Evolutionary conservation across 768 basidiomycete genomes (phyloP).

Genomic region (Mycena chlorophos): DNA sequence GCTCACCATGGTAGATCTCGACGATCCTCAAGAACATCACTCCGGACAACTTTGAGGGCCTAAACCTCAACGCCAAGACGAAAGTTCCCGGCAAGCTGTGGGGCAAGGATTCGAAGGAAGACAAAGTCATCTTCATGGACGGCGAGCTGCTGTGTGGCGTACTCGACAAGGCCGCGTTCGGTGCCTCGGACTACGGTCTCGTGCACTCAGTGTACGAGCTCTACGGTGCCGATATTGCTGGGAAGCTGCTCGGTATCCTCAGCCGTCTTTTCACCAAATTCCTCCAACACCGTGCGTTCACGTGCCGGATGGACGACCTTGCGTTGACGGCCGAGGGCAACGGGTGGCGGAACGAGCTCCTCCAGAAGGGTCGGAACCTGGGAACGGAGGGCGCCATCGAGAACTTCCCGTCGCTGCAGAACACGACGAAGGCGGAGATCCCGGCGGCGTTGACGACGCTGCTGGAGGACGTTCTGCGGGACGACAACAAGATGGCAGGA

Average conservation of each 20-base stretch:
- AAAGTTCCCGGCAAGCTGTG: conserved; percentile 89
- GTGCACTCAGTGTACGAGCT: conserved; percentile 97
- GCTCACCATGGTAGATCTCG: conserved; percentile 63
- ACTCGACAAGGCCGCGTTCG: conserved; percentile 96
- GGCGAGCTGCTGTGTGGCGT: conserved; percentile 93
- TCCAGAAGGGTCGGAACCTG: conserved; percentile 65
- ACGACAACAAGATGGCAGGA: conserved; percentile 96
- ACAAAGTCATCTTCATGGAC: conserved; percentile 85
- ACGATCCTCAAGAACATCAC: conserved; percentile 93
- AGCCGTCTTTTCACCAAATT: conserved; percentile 96
- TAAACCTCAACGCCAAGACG: conserved; percentile 82
- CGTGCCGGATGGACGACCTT: conserved; percentile 98
- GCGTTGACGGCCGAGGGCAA: conserved; percentile 85
- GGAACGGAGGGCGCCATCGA: conserved; percentile 90
- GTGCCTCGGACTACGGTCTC: conserved; percentile 92
- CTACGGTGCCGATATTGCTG: conserved; percentile 87
- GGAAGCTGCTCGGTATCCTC: conserved; percentile 88
- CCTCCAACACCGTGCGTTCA: conserved; percentile 94
- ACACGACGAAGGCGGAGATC: conserved; percentile 52
- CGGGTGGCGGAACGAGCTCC: conserved; percentile 60
- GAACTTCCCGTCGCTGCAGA: conserved; percentile 76
- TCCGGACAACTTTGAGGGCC: conserved; percentile 71
- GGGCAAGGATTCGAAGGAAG: conserved; percentile 80
- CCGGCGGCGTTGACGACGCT: conserved; percentile 59
- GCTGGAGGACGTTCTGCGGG: conserved; percentile 89